These are phyloP conservation scores for Populus hybrid DNA, from an alignment of 441 rosid genomes.

Conservation along the genomic window DNA sequence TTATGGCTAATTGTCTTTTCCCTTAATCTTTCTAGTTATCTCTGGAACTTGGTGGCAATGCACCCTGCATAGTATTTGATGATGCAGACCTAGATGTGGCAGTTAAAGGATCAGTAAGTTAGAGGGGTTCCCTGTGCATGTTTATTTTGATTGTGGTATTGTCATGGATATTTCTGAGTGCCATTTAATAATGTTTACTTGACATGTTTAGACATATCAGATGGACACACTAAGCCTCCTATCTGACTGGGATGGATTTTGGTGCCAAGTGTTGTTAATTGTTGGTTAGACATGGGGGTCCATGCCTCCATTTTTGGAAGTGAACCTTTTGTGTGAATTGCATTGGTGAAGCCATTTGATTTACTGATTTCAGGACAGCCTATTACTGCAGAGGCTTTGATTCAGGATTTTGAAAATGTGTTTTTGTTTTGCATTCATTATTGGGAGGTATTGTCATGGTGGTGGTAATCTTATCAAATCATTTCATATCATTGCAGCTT, in stretches of 20 bases:
- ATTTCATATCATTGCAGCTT: constrained; percentile 54
- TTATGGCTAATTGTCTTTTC: constrained; percentile 21
- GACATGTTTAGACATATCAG: not conserved
- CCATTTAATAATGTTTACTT: not conserved
- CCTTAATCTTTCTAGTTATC: constrained; percentile 52
- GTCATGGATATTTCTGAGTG: constrained; percentile 4
- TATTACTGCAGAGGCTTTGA: not conserved
- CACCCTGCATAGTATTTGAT: constrained; percentile 97
- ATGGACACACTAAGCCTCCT: not conserved
- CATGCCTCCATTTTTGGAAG: not conserved
- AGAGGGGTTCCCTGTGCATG: constrained; percentile 4
- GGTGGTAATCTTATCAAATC: constrained; percentile 5
- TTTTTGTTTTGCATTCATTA: not conserved
- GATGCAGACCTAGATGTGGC: constrained; percentile 96
- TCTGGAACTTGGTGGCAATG: constrained; percentile 97
- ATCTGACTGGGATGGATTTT: not conserved
- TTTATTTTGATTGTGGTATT: not conserved
- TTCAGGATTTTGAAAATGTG: not conserved
- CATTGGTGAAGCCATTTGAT: not conserved
- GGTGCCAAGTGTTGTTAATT: not conserved
- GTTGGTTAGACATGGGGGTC: not conserved
- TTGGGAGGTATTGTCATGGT: not conserved
- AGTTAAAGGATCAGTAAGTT: constrained; percentile 90
- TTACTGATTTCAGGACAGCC: not conserved
- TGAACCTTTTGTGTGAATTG: not conserved